A percentile compares a stretch with the other conserved stretches of the same genome.
Evolutionary conservation across 805 yeast genomes (phyloP).

Genomic region (Pichia membranifaciens): DNA sequence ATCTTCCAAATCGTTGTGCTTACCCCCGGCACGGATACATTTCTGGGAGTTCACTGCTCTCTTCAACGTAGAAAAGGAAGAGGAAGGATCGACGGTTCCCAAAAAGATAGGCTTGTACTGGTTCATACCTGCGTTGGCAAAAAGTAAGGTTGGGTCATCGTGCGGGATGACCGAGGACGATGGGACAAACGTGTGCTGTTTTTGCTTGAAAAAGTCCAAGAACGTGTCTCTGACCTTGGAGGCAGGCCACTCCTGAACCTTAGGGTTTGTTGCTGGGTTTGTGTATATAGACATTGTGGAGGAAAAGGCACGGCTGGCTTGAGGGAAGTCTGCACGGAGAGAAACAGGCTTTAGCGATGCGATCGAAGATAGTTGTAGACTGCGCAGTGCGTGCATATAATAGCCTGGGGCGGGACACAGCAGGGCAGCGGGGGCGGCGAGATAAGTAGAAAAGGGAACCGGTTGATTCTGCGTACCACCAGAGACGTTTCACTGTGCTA

Average conservation of each 20-base stretch:
- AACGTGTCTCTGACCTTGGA: conserved; percentile 67
- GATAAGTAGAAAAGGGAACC: not conserved
- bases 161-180: conserved; percentile 95
- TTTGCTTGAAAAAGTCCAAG: conserved; percentile 67
- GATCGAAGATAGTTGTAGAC: not conserved
- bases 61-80: conserved; percentile 76
- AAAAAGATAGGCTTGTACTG: conserved; percentile 96
- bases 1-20: conserved; percentile 96
- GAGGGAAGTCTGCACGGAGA: not conserved
- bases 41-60: conserved; percentile 95
- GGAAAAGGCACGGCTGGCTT: not conserved
- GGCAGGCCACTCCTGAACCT: conserved; percentile 41
- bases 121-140: conserved; percentile 99
- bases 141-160: conserved; percentile 94
- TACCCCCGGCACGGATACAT: conserved; percentile 99
- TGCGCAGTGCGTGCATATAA: conserved; percentile 10
- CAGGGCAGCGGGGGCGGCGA: not conserved
- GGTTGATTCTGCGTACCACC: not conserved
- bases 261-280: conserved; percentile 12
- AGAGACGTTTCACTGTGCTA: conserved; percentile 4
- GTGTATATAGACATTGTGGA: conserved; percentile 8
- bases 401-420: not conserved
- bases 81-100: conserved; percentile 95
- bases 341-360: too few species aligned
- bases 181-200: conserved; percentile 75